Evolutionary conservation across 1,139 yeast genomes (phyloP), one percentile per base, ranked within the genome.

Genomic region (Eremothecium cymbalariae): DNA sequence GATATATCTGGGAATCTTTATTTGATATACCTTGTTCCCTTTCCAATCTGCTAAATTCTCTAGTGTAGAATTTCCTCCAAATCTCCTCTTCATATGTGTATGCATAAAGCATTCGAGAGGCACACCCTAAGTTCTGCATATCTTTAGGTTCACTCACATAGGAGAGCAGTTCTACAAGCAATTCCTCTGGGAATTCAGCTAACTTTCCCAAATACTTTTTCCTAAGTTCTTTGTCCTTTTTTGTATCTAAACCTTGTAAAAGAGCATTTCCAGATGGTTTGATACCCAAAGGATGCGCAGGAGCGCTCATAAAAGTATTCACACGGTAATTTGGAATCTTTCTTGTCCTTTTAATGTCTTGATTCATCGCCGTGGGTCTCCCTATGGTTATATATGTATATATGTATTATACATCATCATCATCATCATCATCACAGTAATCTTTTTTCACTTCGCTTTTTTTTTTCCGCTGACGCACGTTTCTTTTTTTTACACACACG

Each of bases 61-160:
- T 59, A 31, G 73, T 59, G 46, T 70, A 75, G 33, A 77, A 40
- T 40, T 64, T 68, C 50, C 79, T 78, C 95, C 95, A 84, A 15
- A 79, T 46, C 40, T 84, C 94, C 47, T 84, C 94, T 48, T 75
- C 80, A 54, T 73, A 76, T 11, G 74, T 50, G 50, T 71, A 79
- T 1, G 86, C 93, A 58, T 78, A 84, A 51, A 79, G 58, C n/a
- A 75, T 65, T 42, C 79, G 67, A 5, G 90, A 82, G 2, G 75
- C 60, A 38, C 69, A 74, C 21, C 80, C 68, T 18, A 82, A 48
- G 25, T 59, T 63, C 35, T 65, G 54, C 37, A 84, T 59, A 20
- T 74, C 71, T 0, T 45, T 39, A 0, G 72, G 62, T 30, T 65
- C 65, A 11, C 65, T 62, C 2, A 82, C 46, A 35, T 63, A 68